Conservation (phyloP, 1,284 basidiomycete species). For the Coniferiporia weirii region DNA sequence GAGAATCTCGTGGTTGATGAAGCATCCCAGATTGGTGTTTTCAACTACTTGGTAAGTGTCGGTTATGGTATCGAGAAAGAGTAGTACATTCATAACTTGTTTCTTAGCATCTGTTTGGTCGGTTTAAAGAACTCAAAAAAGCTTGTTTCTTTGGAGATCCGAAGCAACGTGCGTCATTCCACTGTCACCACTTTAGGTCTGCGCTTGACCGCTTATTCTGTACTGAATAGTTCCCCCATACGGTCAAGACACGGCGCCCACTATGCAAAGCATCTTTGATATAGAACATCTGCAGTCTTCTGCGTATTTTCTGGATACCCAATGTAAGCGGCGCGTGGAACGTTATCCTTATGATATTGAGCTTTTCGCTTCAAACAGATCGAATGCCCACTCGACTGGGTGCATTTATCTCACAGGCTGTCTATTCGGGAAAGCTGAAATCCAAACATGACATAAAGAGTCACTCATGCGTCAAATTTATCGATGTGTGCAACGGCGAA, state of each 20-base stretch:
- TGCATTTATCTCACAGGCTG: constrained; percentile 38
- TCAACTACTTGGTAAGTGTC: constrained; percentile 36
- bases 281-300: constrained; percentile 33
- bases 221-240: constrained; percentile 31
- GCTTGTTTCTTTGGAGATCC: constrained; percentile 44
- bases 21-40: constrained; percentile 42
- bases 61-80: too few species aligned
- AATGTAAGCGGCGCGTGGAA: constrained; percentile 31
- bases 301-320: constrained; percentile 38
- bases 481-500: constrained; percentile 41
- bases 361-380: constrained; percentile 32
- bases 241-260: constrained; percentile 35
- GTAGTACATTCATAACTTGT: constrained; percentile 17
- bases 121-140: constrained; percentile 31
- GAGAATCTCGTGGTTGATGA: constrained; percentile 41
- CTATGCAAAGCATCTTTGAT: constrained; percentile 43
- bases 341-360: neutral
- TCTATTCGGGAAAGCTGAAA: constrained; percentile 38
- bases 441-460: constrained; percentile 31
- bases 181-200: neutral
- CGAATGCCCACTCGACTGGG: constrained; percentile 43
- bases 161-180: constrained; percentile 34
- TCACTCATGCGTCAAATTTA: constrained; percentile 34
- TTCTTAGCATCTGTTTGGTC: constrained; percentile 33
- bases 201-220: neutral